These are phyloP conservation scores for Gentiana macrophylla DNA, from an alignment of 257 asterid genomes.

Conservation along the genomic window DNA sequence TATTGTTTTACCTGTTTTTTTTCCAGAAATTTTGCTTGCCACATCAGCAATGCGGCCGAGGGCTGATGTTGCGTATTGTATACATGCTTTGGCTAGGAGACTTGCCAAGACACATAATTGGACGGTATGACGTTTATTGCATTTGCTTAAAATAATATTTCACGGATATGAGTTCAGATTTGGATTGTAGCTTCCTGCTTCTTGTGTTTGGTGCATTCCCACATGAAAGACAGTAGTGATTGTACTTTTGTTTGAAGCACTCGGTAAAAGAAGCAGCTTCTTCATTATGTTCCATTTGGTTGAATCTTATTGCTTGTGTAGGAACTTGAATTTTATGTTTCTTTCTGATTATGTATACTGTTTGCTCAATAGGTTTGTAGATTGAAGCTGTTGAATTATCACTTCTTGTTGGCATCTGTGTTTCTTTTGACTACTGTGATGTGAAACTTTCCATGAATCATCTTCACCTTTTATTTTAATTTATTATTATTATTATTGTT, in stretches of 20 bases:
- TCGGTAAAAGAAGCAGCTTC: background rate
- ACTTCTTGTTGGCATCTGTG: background rate
- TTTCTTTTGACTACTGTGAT: background rate
- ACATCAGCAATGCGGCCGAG: slow-evolving; percentile 73
- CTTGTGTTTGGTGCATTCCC: slow-evolving; percentile 1
- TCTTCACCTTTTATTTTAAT: too few relatives aligned
- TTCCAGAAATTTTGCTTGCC: slow-evolving; percentile 81
- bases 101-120: slow-evolving; percentile 90
- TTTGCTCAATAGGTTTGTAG: background rate
- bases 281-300: background rate
- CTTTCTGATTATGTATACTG: background rate
- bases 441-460: background rate
- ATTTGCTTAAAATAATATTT: background rate
- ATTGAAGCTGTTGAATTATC: background rate
- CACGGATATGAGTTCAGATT: background rate
- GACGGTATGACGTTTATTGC: slow-evolving; percentile 57
- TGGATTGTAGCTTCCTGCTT: background rate
- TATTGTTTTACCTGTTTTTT: slow-evolving; percentile 27
- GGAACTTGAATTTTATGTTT: background rate
- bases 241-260: background rate
- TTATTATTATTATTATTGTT: too few relatives aligned
- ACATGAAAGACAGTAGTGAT: background rate
- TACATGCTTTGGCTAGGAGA: slow-evolving; percentile 81
- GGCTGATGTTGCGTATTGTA: slow-evolving; percentile 93
- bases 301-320: background rate